Evolutionary conservation across 2,329 filamentous ascomycete species (phyloP), one percentile per base, ranked within the genome.

Genomic region (Fusarium fujikuroi): DNA sequence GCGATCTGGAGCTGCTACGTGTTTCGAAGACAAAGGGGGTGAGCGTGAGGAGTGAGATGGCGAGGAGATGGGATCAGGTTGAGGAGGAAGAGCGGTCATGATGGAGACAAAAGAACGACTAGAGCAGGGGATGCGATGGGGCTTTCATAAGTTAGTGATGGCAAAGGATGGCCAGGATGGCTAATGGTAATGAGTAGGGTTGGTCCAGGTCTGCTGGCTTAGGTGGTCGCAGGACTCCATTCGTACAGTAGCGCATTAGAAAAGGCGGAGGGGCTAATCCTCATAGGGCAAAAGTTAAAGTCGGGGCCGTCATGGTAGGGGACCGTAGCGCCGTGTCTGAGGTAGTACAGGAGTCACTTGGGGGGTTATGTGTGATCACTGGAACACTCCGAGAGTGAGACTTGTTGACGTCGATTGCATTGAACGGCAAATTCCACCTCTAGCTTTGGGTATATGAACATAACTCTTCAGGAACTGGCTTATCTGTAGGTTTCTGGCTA

Each of bases 91-190:
- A 75, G 72, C 64, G 72, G 72, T 74, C 72, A 74, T 74, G 72
- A 74, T 66, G 72, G 66, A 67, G 66, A 68, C 66, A 47, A 71
- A 63, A 63, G 61, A 71, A 67, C 42, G 63, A 74, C 71, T 73
- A 61, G 68, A 69, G 72, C 73, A 63, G 72, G 72, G 72, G 65
- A 74, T 58, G 43, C 60, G 54, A 69, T 54, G 69, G 72, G 72
- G 65, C 72, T 60, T 75, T 75, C 72, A 75, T 75, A 75, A 70
- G 72, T 75, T 66, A 73, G 72, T 63, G 71, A 73, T 70, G 56
- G 56, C 56, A 59, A 59, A 59, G 42, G 23, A 58, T 49, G 47
- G 30, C 54, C 42, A 58, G 54, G 54, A 59, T 59, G 42, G 56
- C 56, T 50, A 37, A 58, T 56, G 65, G 65, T 57, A 62, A 73